A percentile compares a stretch with the other conserved stretches of the same genome.
These are phyloP conservation scores for Conticribra weissflogii DNA, from an alignment of 108 stramenopile species.

Conservation along the genomic window DNA sequence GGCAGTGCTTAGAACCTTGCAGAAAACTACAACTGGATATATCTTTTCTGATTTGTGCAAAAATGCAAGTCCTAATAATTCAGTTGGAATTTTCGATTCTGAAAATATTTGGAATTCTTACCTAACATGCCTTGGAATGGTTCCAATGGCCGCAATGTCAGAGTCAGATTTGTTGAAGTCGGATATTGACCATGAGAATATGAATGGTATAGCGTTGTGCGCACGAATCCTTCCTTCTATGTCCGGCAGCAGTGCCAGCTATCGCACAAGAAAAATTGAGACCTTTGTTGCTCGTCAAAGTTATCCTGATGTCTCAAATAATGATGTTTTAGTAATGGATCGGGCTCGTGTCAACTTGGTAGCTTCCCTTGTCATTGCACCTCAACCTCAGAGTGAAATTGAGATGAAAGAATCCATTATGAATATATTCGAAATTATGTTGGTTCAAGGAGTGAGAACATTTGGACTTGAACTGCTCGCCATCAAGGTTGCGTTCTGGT, in stretches of 20 bases:
- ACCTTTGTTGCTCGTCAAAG: constrained; percentile 24
- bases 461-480: constrained; percentile 33
- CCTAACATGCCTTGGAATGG: constrained; percentile 25
- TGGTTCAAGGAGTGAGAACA: constrained; percentile 34
- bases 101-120: constrained; percentile 24
- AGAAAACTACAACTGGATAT: constrained; percentile 39
- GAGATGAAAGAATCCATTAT: constrained; percentile 37
- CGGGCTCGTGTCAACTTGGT: constrained; percentile 11
- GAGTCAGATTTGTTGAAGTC: constrained; percentile 14
- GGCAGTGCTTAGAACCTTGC: constrained; percentile 47
- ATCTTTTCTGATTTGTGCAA: constrained; percentile 53
- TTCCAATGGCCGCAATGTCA: constrained; percentile 7
- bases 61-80: constrained; percentile 15
- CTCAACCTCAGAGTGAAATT: constrained; percentile 13
- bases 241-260: not conserved
- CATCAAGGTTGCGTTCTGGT: constrained; percentile 37
- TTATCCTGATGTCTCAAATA: constrained; percentile 2
- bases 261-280: constrained; percentile 24
- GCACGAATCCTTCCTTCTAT: constrained; percentile 15
- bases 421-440: constrained; percentile 34
- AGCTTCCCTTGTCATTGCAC: constrained; percentile 25
- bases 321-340: not conserved
- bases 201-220: constrained; percentile 28
- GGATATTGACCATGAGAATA: constrained; percentile 8
- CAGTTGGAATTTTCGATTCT: not conserved